Evolutionary conservation across 2,329 filamentous ascomycete species (phyloP).

Genomic region (Scytalidium sp.): DNA sequence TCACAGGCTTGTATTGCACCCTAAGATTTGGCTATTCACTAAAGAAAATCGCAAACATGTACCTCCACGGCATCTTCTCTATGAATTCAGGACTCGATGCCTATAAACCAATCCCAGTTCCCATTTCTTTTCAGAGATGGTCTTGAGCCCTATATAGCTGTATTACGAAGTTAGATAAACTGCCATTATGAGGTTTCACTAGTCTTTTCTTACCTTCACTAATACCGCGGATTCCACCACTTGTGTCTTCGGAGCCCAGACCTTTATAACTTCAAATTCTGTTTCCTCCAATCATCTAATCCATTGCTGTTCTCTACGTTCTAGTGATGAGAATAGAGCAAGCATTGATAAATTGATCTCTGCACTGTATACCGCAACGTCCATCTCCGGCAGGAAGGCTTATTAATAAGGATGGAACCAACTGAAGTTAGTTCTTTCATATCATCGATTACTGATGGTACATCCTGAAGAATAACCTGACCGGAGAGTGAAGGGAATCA

Average conservation of each 20-base stretch:
- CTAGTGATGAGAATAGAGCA: slow-evolving; percentile 27
- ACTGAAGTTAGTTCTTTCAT: slow-evolving; percentile 4
- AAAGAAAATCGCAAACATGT: too few species aligned
- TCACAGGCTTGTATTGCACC: too few species aligned
- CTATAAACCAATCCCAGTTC: too few species aligned
- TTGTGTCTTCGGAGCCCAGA: not conserved
- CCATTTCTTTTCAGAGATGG: too few species aligned
- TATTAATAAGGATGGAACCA: slow-evolving; percentile 43
- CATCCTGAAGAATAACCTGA: slow-evolving; percentile 9
- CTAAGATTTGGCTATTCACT: too few species aligned
- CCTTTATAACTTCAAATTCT: slow-evolving; percentile 7
- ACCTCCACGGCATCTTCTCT: too few species aligned
- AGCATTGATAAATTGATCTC: slow-evolving; percentile 40
- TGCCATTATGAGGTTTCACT: too few species aligned
- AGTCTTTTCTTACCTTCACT: too few species aligned
- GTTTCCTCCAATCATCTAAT: slow-evolving; percentile 25
- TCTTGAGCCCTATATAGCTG: too few species aligned
- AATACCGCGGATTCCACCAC: too few species aligned
- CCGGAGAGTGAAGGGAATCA: slow-evolving; percentile 7
- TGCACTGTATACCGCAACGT: slow-evolving; percentile 23
- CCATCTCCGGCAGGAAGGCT: slow-evolving; percentile 35
- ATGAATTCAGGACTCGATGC: too few species aligned
- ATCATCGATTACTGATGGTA: slow-evolving; percentile 5
- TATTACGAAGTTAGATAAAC: too few species aligned
- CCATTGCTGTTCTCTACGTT: slow-evolving; percentile 38